A percentile compares a stretch with the other conserved stretches of the same genome.
These are phyloP conservation scores for Ceratocystis huliohia DNA, from an alignment of 2,329 filamentous ascomycete species.

Conservation along the genomic window DNA sequence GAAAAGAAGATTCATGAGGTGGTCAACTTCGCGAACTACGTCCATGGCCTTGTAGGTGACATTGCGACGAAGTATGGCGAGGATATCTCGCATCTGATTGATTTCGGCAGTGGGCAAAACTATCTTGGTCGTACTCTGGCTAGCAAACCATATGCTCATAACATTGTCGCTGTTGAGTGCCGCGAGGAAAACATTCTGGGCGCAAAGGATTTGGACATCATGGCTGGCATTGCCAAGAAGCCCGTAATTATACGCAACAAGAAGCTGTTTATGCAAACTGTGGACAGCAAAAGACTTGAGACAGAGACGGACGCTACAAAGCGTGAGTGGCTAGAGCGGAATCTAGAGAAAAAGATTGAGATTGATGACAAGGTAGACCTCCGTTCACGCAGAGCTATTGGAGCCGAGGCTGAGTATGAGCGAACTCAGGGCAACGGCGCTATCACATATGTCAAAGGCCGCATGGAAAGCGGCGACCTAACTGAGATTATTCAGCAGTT, in stretches of 20 bases:
- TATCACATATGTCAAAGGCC: constrained; percentile 66
- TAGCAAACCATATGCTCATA: constrained; percentile 69
- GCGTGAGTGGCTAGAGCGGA: constrained; percentile 22
- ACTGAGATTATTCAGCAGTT: constrained; percentile 53
- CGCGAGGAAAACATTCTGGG: constrained; percentile 75
- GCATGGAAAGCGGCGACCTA: constrained; percentile 61
- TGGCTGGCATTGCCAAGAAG: constrained; percentile 62
- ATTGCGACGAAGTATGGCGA: constrained; percentile 44
- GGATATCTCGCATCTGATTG: constrained; percentile 72
- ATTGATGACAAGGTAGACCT: constrained; percentile 31
- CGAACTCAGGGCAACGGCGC: constrained; percentile 51
- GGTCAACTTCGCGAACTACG: constrained; percentile 73
- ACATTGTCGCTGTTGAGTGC: constrained; percentile 84
- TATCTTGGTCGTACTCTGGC: constrained; percentile 84
- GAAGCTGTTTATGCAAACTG: constrained; percentile 53
- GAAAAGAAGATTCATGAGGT: constrained; percentile 94
- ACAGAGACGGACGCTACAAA: constrained; percentile 31
- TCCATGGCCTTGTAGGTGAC: constrained; percentile 47
- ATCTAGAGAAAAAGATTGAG: constrained; percentile 19
- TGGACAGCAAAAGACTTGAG: constrained; percentile 38
- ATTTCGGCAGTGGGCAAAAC: constrained; percentile 94
- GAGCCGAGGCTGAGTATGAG: constrained; percentile 36
- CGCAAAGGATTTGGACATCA: constrained; percentile 72
- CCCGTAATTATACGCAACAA: constrained; percentile 68
- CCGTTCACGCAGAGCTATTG: constrained; percentile 38